Conservation (phyloP, 2,329 filamentous ascomycete species). For the Pleurostoma richardsiae region DNA sequence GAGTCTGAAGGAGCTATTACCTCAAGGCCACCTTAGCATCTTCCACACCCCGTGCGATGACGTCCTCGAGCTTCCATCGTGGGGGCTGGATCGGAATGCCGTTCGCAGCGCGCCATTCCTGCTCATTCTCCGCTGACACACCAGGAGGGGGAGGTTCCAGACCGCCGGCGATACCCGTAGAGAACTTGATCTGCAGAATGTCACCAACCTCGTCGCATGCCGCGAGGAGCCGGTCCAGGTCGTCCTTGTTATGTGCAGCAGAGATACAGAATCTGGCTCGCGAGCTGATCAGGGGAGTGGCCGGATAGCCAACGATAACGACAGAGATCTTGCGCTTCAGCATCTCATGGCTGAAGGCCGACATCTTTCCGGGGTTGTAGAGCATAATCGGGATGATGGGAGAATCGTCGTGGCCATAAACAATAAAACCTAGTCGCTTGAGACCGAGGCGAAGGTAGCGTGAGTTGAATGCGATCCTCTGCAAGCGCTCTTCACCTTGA, state of each 20-base stretch:
- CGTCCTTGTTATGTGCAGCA: constrained; percentile 95
- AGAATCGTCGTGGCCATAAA: constrained; percentile 96
- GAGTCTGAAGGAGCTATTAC: constrained; percentile 28
- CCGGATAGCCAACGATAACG: constrained; percentile 94
- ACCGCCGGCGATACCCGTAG: constrained; percentile 90
- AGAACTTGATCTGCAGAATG: constrained; percentile 91
- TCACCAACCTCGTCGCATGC: constrained; percentile 94
- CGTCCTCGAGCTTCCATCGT: constrained; percentile 79
- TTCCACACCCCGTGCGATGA: constrained; percentile 68
- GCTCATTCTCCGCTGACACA: constrained; percentile 66
- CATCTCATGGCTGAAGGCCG: constrained; percentile 98
- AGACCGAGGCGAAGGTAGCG: constrained; percentile 95
- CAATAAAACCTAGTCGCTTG: constrained; percentile 94
- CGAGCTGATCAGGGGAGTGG: constrained; percentile 90
- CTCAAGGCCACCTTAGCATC: constrained; percentile 70
- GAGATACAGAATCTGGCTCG: constrained; percentile 95
- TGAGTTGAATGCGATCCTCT: constrained; percentile 96
- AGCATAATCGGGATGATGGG: constrained; percentile 92
- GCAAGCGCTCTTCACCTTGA: constrained; percentile 91
- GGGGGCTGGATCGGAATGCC: constrained; percentile 68
- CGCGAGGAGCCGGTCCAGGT: constrained; percentile 81
- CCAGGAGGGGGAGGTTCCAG: constrained; percentile 70
- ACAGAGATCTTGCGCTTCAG: constrained; percentile 95
- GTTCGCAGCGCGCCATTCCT: constrained; percentile 57
- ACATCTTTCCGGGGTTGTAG: constrained; percentile 98